Conservation (phyloP, 2,329 filamentous ascomycete genomes). For the Neofusicoccum laricinum region DNA sequence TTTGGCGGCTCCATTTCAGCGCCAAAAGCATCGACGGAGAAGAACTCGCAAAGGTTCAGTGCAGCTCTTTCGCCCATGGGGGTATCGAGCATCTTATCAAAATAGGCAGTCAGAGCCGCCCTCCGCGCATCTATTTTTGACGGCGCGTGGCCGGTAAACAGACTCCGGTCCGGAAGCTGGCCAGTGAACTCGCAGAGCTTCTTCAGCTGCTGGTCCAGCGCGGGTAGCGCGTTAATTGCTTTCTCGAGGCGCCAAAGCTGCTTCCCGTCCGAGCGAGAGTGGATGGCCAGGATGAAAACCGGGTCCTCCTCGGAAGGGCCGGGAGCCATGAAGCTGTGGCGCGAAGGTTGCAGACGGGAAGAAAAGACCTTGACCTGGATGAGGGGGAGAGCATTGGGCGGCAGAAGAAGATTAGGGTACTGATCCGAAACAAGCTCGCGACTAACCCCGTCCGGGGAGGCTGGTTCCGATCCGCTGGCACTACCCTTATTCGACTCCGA, state of each 20-base stretch:
- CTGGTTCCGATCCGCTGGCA: conserved; percentile 29
- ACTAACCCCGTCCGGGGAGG: conserved; percentile 42
- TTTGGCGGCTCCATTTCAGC: conserved; percentile 54
- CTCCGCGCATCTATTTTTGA: conserved; percentile 89
- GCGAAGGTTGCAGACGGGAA: conserved; percentile 88
- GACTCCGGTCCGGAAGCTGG: conserved; percentile 74
- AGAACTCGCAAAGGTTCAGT: conserved; percentile 78
- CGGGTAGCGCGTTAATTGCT: conserved; percentile 75
- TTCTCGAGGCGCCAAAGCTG: conserved; percentile 97
- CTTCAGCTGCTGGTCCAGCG: conserved; percentile 78
- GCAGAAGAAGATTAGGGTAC: conserved; percentile 79
- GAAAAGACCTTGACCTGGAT: conserved; percentile 86
- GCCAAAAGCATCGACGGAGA: conserved; percentile 65
- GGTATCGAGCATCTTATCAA: conserved; percentile 81
- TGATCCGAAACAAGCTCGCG: conserved; percentile 79
- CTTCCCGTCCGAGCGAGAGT: conserved; percentile 68
- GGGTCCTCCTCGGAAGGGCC: conserved; percentile 85
- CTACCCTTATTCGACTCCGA: conserved; percentile 27
- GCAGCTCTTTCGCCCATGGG: conserved; percentile 75
- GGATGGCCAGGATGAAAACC: conserved; percentile 86
- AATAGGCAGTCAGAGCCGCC: conserved; percentile 75
- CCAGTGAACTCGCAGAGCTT: conserved; percentile 69
- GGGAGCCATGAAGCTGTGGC: conserved; percentile 77
- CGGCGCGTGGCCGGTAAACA: conserved; percentile 91
- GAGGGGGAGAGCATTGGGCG: conserved; percentile 83